A percentile compares a stretch with the other conserved stretches of the same genome.
These are phyloP conservation scores for Lolium rigidum DNA, from an alignment of 176 grass and related monocot genomes.

Conservation along the genomic window DNA sequence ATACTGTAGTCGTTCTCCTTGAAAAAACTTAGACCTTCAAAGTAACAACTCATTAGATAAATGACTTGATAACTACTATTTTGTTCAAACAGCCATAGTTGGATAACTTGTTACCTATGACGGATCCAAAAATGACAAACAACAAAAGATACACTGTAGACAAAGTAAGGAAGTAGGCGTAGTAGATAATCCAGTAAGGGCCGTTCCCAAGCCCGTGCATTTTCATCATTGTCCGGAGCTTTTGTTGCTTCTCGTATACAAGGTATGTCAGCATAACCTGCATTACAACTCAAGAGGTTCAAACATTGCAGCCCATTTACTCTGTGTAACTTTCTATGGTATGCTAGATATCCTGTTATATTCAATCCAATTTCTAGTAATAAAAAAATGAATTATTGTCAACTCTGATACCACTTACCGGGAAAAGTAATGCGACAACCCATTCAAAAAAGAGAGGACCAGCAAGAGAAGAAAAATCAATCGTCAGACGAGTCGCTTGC, in stretches of 20 bases:
- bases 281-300: conserved; percentile 41
- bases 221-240: conserved; percentile 97
- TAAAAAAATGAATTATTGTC: background rate
- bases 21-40: conserved; percentile 88
- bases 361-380: background rate
- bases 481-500: conserved; percentile 39
- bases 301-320: conserved; percentile 7
- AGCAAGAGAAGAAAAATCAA: conserved; percentile 62
- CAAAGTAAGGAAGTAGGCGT: conserved; percentile 81
- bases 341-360: background rate
- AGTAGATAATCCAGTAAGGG: conserved; percentile 95
- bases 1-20: conserved; percentile 80
- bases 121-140: conserved; percentile 84
- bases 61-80: conserved; percentile 1
- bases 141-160: conserved; percentile 72
- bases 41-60: conserved; percentile 40
- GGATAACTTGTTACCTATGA: conserved; percentile 66
- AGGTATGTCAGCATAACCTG: conserved; percentile 89
- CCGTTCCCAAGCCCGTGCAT: conserved; percentile 91
- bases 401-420: conserved; percentile 51
- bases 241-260: conserved; percentile 96
- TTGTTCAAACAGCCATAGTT: background rate
- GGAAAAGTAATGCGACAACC: conserved; percentile 66
- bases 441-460: conserved; percentile 66
- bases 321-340: background rate